phyloP scores from a whole-genome alignment of 164 flowering plant genomes.

The Echeveria elegans region DNA sequence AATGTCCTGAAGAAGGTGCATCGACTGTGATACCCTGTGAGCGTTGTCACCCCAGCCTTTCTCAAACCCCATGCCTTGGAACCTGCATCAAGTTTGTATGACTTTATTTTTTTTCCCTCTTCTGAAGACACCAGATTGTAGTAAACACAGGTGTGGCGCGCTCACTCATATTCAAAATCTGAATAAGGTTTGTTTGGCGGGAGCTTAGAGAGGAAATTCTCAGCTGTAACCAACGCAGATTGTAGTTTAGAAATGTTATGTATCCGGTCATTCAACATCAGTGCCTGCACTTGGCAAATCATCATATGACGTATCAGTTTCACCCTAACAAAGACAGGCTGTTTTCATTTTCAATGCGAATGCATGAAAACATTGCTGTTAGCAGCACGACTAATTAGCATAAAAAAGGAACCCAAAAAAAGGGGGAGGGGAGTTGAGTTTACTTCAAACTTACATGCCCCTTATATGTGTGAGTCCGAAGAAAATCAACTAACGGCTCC shows the following conservation, averaged over 20 bases:
- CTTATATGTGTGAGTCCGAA: constrained; percentile 62
- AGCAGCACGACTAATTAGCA: not conserved
- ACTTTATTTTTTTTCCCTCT: not conserved
- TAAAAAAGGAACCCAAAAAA: not conserved
- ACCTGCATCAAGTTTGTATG: constrained; percentile 23
- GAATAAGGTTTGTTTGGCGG: constrained; percentile 59
- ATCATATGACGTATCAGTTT: not conserved
- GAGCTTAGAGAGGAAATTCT: constrained; percentile 60
- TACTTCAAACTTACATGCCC: constrained; percentile 55
- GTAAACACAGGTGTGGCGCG: not conserved
- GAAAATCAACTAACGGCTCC: constrained; percentile 89
- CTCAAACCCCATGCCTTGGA: constrained; percentile 91
- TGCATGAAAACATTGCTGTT: not conserved
- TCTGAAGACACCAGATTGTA: not conserved
- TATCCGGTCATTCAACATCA: constrained; percentile 91
- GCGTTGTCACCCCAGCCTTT: constrained; percentile 93
- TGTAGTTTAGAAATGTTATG: constrained; percentile 55
- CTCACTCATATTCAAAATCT: constrained; percentile 75
- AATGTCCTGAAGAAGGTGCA: constrained; percentile 75
- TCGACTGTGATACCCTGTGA: constrained; percentile 48
- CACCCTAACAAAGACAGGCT: not conserved
- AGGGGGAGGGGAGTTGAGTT: not conserved
- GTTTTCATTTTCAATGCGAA: not conserved
- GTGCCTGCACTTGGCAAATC: constrained; percentile 25
- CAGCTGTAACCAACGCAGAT: constrained; percentile 59